Percentiles rank a stretch among this genome's conserved stretches.
These are phyloP conservation scores for Hemerocallis citrina DNA, from an alignment of 106 monocot genomes.

Conservation along the genomic window DNA sequence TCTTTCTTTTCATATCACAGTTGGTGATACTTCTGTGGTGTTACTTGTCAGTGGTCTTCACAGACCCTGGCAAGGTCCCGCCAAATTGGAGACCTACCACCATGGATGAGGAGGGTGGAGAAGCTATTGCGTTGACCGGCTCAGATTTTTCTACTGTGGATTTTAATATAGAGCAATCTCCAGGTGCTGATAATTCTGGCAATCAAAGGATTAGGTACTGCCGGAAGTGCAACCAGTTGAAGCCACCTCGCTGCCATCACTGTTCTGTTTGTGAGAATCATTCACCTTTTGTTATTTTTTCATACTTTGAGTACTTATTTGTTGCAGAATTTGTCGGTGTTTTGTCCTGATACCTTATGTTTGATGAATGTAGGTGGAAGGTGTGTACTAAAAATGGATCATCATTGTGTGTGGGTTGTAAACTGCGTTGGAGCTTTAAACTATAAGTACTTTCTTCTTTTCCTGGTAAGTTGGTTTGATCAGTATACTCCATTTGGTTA, in stretches of 20 bases:
- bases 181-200: conserved; percentile 28
- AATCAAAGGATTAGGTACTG: conserved; percentile 70
- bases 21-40: conserved; percentile 94
- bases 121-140: conserved; percentile 45
- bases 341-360: not conserved
- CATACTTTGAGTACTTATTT: not conserved
- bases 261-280: conserved; percentile 91
- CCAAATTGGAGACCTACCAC: conserved; percentile 65
- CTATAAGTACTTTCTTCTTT: conserved; percentile 97
- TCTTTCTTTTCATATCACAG: conserved; percentile 28
- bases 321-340: not conserved
- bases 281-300: not conserved
- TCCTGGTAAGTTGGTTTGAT: conserved; percentile 56
- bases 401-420: conserved; percentile 99
- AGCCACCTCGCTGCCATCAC: conserved; percentile 98
- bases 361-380: conserved; percentile 71
- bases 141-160: conserved; percentile 40
- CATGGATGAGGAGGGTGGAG: conserved; percentile 76
- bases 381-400: conserved; percentile 98
- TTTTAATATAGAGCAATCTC: conserved; percentile 42
- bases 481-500: not conserved
- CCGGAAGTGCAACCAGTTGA: conserved; percentile 89
- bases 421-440: conserved; percentile 98
- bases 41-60: conserved; percentile 94
- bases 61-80: conserved; percentile 86